These are phyloP conservation scores for Colletotrichum endophyticum DNA, from an alignment of 2,329 filamentous ascomycete genomes.

Conservation along the genomic window DNA sequence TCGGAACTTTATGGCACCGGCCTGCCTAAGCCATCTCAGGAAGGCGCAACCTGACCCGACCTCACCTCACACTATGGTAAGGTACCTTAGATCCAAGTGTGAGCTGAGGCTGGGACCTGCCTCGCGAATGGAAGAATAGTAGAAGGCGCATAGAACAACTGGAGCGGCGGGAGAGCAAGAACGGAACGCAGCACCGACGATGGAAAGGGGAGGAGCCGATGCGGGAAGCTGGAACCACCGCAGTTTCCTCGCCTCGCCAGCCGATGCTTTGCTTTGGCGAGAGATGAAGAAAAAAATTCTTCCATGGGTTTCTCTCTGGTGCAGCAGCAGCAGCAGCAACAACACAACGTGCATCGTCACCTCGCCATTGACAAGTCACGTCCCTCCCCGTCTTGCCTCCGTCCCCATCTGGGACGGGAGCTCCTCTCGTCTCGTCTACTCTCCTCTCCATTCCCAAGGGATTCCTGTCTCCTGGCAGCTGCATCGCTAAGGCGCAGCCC, in stretches of 20 bases:
- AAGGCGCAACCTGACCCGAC: neutral
- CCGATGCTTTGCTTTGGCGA: neutral
- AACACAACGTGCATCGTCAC: neutral
- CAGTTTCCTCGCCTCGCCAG: neutral
- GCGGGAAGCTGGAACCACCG: neutral
- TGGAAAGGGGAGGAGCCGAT: neutral
- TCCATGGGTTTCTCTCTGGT: neutral
- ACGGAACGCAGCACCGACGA: neutral
- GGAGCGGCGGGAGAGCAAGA: neutral
- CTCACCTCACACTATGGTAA: neutral
- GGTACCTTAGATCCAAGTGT: neutral
- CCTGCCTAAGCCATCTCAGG: neutral
- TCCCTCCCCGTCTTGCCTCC: neutral
- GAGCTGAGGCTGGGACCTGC: neutral
- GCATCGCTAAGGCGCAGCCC: neutral
- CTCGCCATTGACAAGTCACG: neutral
- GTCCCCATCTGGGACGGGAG: neutral
- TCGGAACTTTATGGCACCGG: neutral
- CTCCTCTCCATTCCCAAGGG: neutral
- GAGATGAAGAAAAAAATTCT: neutral
- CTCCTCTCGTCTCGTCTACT: neutral
- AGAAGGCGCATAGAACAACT: neutral
- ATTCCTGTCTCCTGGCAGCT: neutral
- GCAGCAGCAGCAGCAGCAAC: neutral
- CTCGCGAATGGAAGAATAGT: neutral